A percentile compares a stretch with the other conserved stretches of the same genome.
phyloP scores from a whole-genome alignment of 1,284 basidiomycete species.

The Fistulinella staudtii region DNA sequence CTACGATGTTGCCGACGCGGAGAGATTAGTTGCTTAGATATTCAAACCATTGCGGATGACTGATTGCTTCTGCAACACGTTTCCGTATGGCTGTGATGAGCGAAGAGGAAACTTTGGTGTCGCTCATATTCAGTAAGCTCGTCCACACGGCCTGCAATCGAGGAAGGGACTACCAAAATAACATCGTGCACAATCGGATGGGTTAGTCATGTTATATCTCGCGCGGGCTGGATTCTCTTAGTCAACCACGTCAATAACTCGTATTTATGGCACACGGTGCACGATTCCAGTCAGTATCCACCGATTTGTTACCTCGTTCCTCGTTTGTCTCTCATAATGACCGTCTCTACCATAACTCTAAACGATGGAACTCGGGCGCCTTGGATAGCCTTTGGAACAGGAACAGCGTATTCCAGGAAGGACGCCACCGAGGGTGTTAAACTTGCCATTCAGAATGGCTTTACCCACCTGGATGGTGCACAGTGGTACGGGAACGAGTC shows the following conservation, averaged over 20 bases:
- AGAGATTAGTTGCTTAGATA: too few species aligned
- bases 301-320: conserved; percentile 16
- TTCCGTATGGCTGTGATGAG: too few species aligned
- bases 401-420: conserved; percentile 52
- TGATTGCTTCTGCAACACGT: too few species aligned
- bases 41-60: too few species aligned
- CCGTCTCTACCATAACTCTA: conserved; percentile 42
- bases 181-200: too few species aligned
- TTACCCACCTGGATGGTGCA: conserved; percentile 71
- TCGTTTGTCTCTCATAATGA: conserved; percentile 29
- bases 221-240: too few species aligned
- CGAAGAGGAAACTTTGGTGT: too few species aligned
- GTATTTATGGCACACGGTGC: conserved; percentile 15
- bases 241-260: conserved; percentile 4
- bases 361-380: conserved; percentile 59
- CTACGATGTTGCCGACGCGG: too few species aligned
- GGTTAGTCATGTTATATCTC: not conserved
- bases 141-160: too few species aligned
- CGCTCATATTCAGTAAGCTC: too few species aligned
- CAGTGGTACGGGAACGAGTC: conserved; percentile 66
- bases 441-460: conserved; percentile 55
- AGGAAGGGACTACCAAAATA: too few species aligned
- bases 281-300: not conserved
- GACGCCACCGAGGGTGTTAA: conserved; percentile 50
- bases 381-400: conserved; percentile 68